A percentile compares a stretch with the other conserved stretches of the same genome.
Evolutionary conservation across 441 rosid genomes (phyloP).

Genomic region (Metrosideros polymorpha): DNA sequence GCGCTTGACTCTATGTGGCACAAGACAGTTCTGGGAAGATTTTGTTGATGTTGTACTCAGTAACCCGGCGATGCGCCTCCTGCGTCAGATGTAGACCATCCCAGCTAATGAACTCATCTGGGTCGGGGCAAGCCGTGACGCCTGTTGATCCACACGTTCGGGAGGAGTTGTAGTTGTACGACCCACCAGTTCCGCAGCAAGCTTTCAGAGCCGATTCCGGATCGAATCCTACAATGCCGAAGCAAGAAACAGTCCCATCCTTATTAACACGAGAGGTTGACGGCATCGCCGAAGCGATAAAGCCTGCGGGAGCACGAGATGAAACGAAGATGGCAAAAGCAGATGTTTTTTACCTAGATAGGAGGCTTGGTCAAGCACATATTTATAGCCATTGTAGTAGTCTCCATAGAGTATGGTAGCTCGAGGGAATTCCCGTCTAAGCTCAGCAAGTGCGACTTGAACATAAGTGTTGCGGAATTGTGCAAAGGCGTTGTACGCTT

Average conservation of each 20-base stretch:
- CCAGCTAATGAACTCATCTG: background rate
- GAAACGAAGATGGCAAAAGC: background rate
- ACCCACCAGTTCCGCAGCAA: conserved; percentile 5
- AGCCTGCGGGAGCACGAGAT: background rate
- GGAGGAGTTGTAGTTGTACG: background rate
- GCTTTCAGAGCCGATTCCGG: background rate
- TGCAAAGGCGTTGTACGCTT: background rate
- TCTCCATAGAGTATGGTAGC: conserved; percentile 1
- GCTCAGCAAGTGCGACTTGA: background rate
- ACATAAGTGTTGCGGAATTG: background rate
- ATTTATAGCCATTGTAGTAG: conserved; percentile 1
- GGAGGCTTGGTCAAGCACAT: background rate
- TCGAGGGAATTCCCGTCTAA: background rate
- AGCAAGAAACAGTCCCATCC: background rate
- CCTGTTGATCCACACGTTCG: background rate
- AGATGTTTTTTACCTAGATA: background rate
- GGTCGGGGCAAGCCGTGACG: background rate
- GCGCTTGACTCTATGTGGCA: background rate
- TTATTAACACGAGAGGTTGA: background rate
- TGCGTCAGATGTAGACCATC: conserved; percentile 5
- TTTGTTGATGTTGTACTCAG: background rate
- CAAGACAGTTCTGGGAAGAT: background rate
- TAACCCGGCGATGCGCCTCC: background rate
- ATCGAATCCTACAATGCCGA: background rate
- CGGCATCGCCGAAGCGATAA: background rate